Evolutionary conservation across 75 land plant genomes (phyloP).

Genomic region (Picea glauca): DNA sequence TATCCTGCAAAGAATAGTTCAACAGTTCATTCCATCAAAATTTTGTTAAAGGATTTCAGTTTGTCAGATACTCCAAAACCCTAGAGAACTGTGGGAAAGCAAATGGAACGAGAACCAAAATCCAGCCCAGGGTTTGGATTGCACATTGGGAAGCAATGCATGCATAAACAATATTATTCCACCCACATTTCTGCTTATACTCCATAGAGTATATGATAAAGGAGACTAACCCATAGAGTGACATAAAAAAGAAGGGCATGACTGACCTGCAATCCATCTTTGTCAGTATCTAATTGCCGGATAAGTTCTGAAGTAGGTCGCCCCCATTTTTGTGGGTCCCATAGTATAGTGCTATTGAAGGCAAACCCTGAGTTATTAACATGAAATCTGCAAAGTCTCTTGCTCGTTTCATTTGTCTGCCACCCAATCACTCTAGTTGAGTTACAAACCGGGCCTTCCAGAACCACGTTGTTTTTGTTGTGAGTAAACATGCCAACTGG

Average conservation of each 20-base stretch:
- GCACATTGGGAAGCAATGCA: neutral
- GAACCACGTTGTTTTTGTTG: conserved; percentile 47
- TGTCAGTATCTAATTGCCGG: conserved; percentile 71
- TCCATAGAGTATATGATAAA: neutral
- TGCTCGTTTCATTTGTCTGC: conserved; percentile 96
- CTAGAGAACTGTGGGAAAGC: neutral
- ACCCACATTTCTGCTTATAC: neutral
- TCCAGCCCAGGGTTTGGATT: neutral
- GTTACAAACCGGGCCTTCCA: conserved; percentile 90
- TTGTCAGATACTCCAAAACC: neutral
- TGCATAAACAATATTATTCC: neutral
- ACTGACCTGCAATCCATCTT: conserved; percentile 91
- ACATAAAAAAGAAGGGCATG: neutral
- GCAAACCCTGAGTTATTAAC: conserved; percentile 98
- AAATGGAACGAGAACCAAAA: neutral
- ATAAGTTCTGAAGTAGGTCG: conserved; percentile 48
- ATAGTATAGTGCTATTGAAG: conserved; percentile 92
- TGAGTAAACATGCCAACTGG: conserved; percentile 68
- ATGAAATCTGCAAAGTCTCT: conserved; percentile 82
- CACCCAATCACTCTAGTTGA: conserved; percentile 81
- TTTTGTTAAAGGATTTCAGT: neutral
- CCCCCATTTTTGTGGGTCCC: conserved; percentile 86
- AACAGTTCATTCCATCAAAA: neutral
- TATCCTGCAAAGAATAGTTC: conserved; percentile 53
- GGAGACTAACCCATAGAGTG: neutral